Conservation (phyloP, 1,284 basidiomycete genomes). For the Coriolopsis trogii region DNA sequence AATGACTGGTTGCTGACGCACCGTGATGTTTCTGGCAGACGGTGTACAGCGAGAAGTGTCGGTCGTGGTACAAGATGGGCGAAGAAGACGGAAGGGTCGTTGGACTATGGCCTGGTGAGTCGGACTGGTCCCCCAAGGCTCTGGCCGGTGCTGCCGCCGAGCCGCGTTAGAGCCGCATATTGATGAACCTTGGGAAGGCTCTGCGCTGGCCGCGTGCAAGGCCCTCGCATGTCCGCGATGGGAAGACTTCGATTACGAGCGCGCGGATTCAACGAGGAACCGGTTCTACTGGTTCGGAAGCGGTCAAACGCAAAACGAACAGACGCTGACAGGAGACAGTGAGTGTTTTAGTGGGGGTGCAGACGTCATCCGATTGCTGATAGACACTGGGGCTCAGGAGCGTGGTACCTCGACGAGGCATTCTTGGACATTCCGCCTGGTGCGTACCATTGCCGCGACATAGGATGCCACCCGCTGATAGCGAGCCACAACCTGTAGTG, state of each 20-base stretch:
- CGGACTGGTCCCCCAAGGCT: neutral
- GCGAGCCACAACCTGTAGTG: no score
- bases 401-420: constrained; percentile 49
- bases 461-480: no score
- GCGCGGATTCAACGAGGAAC: constrained; percentile 46
- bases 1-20: neutral
- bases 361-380: neutral
- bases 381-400: no score
- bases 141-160: neutral
- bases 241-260: constrained; percentile 66
- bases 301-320: constrained; percentile 50
- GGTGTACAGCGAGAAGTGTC: constrained; percentile 60
- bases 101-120: constrained; percentile 60
- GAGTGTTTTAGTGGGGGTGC: constrained; percentile 27
- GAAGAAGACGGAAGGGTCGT: constrained; percentile 58
- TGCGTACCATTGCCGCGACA: constrained; percentile 4
- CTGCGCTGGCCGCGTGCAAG: constrained; percentile 52
- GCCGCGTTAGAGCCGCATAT: neutral
- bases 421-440: constrained; percentile 36
- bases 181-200: constrained; percentile 38
- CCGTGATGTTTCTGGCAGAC: constrained; percentile 39
- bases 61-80: constrained; percentile 69
- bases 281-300: constrained; percentile 63
- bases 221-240: constrained; percentile 59
- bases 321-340: constrained; percentile 49